These are phyloP conservation scores for Posidonia australis DNA, from an alignment of 106 monocot genomes.

Conservation along the genomic window DNA sequence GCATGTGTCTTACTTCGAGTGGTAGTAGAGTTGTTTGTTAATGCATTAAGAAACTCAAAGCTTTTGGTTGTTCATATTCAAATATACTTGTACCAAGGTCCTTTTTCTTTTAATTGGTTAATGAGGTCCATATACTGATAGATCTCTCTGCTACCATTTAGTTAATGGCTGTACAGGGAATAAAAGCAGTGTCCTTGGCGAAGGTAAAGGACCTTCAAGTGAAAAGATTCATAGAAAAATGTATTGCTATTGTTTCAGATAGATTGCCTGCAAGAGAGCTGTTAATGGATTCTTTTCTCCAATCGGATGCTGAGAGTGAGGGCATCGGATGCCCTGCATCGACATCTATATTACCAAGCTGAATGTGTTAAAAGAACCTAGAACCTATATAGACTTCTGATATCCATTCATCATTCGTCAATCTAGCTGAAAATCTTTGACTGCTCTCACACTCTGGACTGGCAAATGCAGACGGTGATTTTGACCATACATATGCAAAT, in stretches of 20 bases:
- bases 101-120: no score
- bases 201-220: conserved; percentile 18
- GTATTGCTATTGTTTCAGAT: conserved; percentile 18
- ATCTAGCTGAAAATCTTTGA: not conserved
- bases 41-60: no score
- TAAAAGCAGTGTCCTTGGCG: conserved; percentile 10
- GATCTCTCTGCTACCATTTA: not conserved
- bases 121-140: no score
- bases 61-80: no score
- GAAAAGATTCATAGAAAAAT: conserved; percentile 22
- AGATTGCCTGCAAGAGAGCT: conserved; percentile 41
- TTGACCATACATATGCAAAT: no score
- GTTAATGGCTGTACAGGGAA: conserved; percentile 4
- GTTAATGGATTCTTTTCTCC: conserved; percentile 24
- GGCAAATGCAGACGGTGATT: no score
- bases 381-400: not conserved
- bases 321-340: no score
- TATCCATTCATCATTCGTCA: not conserved
- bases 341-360: no score
- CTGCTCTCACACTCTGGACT: not conserved
- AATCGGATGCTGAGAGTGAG: conserved; percentile 1
- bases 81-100: no score
- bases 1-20: no score
- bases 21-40: no score
- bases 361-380: no score